Percentiles rank a stretch among this genome's conserved stretches.
Evolutionary conservation across 257 asterid genomes (phyloP).

Genomic region (Prunella vulgaris): DNA sequence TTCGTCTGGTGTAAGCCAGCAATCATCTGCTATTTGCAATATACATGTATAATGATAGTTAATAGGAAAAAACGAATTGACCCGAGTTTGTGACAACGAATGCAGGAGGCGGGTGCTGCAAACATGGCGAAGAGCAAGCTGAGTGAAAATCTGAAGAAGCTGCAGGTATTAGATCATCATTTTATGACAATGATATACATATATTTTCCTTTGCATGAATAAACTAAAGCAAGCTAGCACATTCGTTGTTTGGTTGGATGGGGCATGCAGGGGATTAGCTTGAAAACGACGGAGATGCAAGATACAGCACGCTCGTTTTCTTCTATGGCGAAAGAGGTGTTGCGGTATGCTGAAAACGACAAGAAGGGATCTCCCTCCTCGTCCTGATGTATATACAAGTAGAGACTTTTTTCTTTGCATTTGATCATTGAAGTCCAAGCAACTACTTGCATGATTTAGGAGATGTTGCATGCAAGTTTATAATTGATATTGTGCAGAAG

Average conservation of each 20-base stretch:
- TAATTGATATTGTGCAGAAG: not conserved
- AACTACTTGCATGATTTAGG: not conserved
- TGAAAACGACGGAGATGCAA: constrained; percentile 85
- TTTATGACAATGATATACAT: not conserved
- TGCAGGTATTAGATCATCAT: constrained; percentile 53
- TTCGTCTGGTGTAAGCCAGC: constrained; percentile 59
- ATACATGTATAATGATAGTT: not conserved
- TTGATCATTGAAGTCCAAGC: not conserved
- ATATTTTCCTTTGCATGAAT: not conserved
- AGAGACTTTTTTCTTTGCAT: not conserved
- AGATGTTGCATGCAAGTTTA: not conserved
- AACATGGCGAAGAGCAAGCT: constrained; percentile 59
- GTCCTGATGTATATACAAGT: not conserved
- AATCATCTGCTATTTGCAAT: not conserved
- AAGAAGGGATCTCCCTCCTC: constrained; percentile 18
- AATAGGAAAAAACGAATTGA: not conserved
- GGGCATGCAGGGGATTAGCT: constrained; percentile 61
- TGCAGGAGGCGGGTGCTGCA: constrained; percentile 74
- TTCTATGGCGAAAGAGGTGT: constrained; percentile 75
- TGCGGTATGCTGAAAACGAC: constrained; percentile 61
- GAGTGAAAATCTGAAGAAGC: constrained; percentile 69
- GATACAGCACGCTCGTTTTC: constrained; percentile 83
- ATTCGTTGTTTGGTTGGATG: not conserved
- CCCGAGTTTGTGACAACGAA: not conserved
- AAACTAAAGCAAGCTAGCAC: not conserved